Evolutionary conservation across 1,139 yeast species (phyloP).

Genomic region (Entelexis paramagnoliae): DNA sequence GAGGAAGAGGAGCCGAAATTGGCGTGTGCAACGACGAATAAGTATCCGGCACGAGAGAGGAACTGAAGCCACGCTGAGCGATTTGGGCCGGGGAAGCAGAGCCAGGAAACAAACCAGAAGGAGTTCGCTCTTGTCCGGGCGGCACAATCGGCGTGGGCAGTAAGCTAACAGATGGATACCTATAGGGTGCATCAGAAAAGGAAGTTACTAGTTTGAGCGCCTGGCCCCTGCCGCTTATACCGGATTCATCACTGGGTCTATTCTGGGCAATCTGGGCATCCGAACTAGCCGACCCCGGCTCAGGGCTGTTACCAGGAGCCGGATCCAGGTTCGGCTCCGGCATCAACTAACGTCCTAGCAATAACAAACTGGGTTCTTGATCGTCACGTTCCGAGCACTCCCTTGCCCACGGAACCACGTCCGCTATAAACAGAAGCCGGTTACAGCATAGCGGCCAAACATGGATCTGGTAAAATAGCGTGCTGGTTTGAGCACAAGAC

Average conservation of each 20-base stretch:
- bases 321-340: conserved; percentile 5
- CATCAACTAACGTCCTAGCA: not conserved
- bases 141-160: conserved; percentile 20
- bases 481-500: no score
- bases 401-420: not conserved
- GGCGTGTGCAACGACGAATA: conserved; percentile 1
- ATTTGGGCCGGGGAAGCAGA: not conserved
- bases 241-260: not conserved
- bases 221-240: not conserved
- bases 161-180: conserved; percentile 17
- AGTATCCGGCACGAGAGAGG: conserved; percentile 15
- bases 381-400: not conserved
- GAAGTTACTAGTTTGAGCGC: conserved; percentile 5
- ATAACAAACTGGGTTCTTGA: not conserved
- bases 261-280: not conserved
- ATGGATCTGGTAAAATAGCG: not conserved
- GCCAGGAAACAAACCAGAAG: not conserved
- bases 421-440: not conserved
- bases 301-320: conserved; percentile 6
- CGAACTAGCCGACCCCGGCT: not conserved
- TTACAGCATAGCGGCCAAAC: not conserved
- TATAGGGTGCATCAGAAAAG: not conserved
- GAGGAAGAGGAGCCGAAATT: not conserved
- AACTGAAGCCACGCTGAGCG: conserved; percentile 8
- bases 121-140: not conserved